These are phyloP conservation scores for Endotrypanum monterogeii DNA, from an alignment of 208 protist genomes.

Conservation along the genomic window DNA sequence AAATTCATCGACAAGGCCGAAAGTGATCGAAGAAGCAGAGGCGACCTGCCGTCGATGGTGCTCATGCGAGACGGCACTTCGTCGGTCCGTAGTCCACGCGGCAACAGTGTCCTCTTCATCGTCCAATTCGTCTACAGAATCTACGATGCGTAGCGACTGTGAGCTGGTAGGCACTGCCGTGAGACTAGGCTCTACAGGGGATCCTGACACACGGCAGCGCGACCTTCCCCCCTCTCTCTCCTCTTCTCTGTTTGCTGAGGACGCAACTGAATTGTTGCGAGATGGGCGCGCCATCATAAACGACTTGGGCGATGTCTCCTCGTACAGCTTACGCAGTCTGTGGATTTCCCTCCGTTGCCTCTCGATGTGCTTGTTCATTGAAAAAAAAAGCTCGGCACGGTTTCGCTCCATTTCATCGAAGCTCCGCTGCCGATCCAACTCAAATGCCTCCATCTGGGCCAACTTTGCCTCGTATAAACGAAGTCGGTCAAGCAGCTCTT, in stretches of 20 bases:
- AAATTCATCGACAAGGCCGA: conserved; percentile 7
- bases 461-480: conserved; percentile 57
- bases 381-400: conserved; percentile 74
- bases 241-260: conserved; percentile 20
- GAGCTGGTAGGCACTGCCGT: conserved; percentile 27
- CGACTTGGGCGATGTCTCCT: conserved; percentile 30
- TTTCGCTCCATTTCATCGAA: conserved; percentile 79
- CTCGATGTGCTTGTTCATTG: conserved; percentile 74
- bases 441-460: conserved; percentile 52
- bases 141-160: conserved; percentile 19
- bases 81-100: conserved; percentile 6
- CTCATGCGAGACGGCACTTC: not conserved
- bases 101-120: not conserved
- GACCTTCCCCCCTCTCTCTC: conserved; percentile 5
- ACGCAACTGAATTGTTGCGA: conserved; percentile 20
- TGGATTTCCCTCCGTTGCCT: conserved; percentile 67
- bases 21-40: not conserved
- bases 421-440: conserved; percentile 60
- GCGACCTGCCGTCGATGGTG: not conserved
- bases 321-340: conserved; percentile 33
- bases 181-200: conserved; percentile 23
- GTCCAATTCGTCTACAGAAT: conserved; percentile 13
- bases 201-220: conserved; percentile 17
- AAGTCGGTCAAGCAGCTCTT: conserved; percentile 58
- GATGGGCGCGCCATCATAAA: conserved; percentile 27